Percentiles rank a stretch among this genome's conserved stretches.
phyloP scores from a whole-genome alignment of 148 eudicot species.

The Silene conica region DNA sequence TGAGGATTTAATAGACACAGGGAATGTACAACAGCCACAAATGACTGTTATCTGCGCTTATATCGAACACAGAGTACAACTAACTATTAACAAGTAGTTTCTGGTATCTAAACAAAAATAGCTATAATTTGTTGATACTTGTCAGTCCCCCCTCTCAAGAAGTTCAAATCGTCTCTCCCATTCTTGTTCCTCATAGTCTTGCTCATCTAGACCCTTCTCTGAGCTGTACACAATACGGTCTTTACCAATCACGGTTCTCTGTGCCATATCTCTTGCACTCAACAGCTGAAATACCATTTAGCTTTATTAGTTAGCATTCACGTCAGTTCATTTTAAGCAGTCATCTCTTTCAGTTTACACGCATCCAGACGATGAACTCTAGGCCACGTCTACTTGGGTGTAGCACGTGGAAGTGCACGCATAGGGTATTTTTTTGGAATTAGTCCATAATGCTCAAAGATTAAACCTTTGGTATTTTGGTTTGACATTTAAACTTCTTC shows the following conservation, averaged over 20 bases:
- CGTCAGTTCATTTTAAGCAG: not conserved
- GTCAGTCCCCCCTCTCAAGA: constrained; percentile 50
- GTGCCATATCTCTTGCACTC: constrained; percentile 95
- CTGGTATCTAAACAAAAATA: constrained; percentile 14
- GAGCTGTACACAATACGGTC: constrained; percentile 85
- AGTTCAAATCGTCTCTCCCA: constrained; percentile 78
- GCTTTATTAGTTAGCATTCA: not conserved
- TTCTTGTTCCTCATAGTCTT: constrained; percentile 71
- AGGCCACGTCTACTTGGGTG: not conserved
- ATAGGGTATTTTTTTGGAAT: not conserved
- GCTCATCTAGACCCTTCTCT: constrained; percentile 68
- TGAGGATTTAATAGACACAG: constrained; percentile 1
- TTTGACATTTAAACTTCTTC: too few relatives aligned
- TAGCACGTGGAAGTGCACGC: not conserved
- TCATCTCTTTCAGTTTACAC: not conserved
- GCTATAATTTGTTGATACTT: constrained; percentile 18
- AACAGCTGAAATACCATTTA: constrained; percentile 45
- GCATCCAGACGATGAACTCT: not conserved
- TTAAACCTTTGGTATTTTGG: not conserved
- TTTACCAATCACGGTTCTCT: constrained; percentile 71
- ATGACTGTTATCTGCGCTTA: not conserved
- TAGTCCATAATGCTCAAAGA: too few relatives aligned
- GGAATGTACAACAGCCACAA: not conserved
- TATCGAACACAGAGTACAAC: not conserved
- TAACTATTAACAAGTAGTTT: not conserved